Conservation (phyloP, 352 stramenopile species). For the Hyaloperonospora brassicae region DNA sequence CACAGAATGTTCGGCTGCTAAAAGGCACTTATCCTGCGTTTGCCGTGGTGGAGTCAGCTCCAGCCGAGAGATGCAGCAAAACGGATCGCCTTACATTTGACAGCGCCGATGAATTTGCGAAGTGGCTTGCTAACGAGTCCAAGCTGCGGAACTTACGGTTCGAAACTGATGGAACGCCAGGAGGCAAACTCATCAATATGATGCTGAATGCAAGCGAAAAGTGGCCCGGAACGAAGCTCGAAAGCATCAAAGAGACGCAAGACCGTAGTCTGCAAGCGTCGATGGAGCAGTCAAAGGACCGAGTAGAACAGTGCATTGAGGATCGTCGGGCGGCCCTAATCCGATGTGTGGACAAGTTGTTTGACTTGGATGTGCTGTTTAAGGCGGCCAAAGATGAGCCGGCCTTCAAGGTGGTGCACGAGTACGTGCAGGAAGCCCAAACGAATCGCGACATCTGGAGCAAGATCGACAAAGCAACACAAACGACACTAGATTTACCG, state of each 20-base stretch:
- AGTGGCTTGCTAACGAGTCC: constrained; percentile 18
- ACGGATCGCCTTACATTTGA: constrained; percentile 8
- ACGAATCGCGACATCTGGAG: constrained; percentile 13
- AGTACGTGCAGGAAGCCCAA: constrained; percentile 16
- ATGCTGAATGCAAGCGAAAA: constrained; percentile 17
- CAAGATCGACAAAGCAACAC: constrained; percentile 6
- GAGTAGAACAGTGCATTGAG: constrained; percentile 15
- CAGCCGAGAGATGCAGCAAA: constrained; percentile 17
- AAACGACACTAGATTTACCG: constrained; percentile 14
- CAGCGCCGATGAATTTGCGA: constrained; percentile 12
- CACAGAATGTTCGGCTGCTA: constrained; percentile 13
- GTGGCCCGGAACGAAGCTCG: constrained; percentile 23
- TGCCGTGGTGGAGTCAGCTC: constrained; percentile 19
- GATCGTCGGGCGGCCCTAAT: constrained; percentile 18
- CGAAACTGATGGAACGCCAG: constrained; percentile 1
- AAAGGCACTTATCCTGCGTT: constrained; percentile 36
- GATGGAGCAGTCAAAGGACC: constrained; percentile 18
- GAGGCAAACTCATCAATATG: not conserved
- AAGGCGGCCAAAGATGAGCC: constrained; percentile 5
- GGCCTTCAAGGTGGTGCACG: constrained; percentile 10
- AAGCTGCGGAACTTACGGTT: constrained; percentile 15
- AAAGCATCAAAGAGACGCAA: constrained; percentile 17
- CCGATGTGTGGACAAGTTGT: constrained; percentile 15
- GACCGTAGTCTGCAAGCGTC: constrained; percentile 14
- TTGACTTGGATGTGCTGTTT: constrained; percentile 29